Conservation (phyloP, 2,329 filamentous ascomycete genomes). For the Colletotrichum higginsianum region DNA sequence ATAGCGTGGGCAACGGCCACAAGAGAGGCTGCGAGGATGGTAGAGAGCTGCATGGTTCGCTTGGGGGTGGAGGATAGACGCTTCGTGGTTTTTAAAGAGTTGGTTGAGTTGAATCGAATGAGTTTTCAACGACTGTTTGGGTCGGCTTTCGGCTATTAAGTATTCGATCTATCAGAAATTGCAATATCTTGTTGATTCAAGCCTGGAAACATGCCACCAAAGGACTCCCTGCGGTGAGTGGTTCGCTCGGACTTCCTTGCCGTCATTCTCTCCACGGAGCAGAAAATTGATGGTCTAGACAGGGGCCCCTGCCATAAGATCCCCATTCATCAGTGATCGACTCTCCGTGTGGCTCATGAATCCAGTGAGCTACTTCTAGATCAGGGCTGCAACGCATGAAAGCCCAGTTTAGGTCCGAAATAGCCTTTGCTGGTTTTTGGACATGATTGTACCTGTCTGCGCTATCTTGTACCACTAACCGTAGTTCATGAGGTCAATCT, state of each 20-base stretch:
- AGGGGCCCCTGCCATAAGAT: neutral
- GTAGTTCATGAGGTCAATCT: no score
- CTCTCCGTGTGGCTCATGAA: no score
- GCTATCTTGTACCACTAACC: no score
- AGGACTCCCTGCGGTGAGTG: no score
- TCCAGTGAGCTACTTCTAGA: no score
- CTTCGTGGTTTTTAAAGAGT: neutral
- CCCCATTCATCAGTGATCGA: neutral
- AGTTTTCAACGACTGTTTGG: neutral
- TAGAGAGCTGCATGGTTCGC: constrained; percentile 2
- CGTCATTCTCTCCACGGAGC: neutral
- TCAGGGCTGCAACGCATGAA: no score
- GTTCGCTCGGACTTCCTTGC: neutral
- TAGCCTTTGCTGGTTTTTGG: no score
- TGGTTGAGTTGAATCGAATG: neutral
- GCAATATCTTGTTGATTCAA: no score
- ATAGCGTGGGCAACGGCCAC: neutral
- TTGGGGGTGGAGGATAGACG: neutral
- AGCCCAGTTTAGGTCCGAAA: no score
- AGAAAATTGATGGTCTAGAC: neutral
- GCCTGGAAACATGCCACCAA: neutral
- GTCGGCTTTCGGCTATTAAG: no score
- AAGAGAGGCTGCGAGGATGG: neutral
- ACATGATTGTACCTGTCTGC: no score
- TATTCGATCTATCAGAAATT: no score